Evolutionary conservation across 2,329 filamentous ascomycete species (phyloP).

Genomic region (Penicillium sp.): DNA sequence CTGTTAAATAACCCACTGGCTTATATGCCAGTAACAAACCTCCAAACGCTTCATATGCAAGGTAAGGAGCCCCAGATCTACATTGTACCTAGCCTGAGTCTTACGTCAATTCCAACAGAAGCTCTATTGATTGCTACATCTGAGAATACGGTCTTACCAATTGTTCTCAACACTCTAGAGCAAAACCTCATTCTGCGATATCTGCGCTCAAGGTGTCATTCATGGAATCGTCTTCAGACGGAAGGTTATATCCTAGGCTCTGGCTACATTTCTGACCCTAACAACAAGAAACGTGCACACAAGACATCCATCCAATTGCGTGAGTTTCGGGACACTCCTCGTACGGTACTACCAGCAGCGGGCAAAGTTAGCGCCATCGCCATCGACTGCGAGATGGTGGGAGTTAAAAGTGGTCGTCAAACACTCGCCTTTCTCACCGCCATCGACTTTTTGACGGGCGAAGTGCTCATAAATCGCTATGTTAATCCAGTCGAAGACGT

Average conservation of each 20-base stretch:
- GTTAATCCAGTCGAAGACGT: conserved; percentile 1
- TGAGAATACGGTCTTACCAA: background rate
- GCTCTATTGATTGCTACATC: background rate
- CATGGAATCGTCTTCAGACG: conserved; percentile 4
- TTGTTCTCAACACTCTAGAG: background rate
- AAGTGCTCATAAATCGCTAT: conserved; percentile 8
- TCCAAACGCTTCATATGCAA: background rate
- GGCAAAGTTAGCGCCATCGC: conserved; percentile 1
- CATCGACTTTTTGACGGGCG: conserved; percentile 4
- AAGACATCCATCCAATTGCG: background rate
- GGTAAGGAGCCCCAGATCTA: background rate
- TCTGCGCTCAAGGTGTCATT: conserved; percentile 5
- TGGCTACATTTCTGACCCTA: background rate
- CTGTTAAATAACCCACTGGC: too few species aligned
- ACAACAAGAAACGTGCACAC: background rate
- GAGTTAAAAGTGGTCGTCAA: conserved; percentile 2
- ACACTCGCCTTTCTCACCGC: conserved; percentile 7
- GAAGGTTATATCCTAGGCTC: conserved; percentile 4
- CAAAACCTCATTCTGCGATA: conserved; percentile 3
- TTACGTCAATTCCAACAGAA: background rate
- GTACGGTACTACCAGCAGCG: background rate
- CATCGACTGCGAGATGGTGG: conserved; percentile 11
- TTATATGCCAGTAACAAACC: background rate
- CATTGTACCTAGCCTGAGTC: background rate
- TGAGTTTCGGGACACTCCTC: background rate